Evolutionary conservation across 2,329 filamentous ascomycete genomes (phyloP), one percentile per base, ranked within the genome.

Genomic region (Onygenales sp.): DNA sequence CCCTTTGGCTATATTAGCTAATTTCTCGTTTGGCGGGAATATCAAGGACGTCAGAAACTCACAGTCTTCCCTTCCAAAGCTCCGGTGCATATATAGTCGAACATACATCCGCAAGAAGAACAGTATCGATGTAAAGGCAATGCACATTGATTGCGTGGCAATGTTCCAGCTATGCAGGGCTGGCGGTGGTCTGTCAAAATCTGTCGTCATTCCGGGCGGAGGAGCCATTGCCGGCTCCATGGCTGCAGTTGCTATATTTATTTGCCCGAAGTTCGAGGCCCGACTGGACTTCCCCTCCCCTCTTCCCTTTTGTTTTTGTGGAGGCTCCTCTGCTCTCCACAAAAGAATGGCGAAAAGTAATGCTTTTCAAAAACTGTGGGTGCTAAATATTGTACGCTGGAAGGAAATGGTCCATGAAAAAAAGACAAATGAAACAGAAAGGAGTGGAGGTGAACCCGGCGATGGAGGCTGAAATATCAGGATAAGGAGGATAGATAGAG

Each of bases 31-130:
- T 32, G 6, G 21, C 21, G 21, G 21, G 21, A 17, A 17, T 8
- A 52, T 31, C 31, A 33, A 10, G 36, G 34, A 51, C 44, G 27
- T 40, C 43, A 13, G 43, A 13, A 43, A 60, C 63, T 56, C 51
- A 65, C 63, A 63, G 42, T 65, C 63, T 42, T 65, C 62, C 44
- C 57, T 61, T 3, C 51, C 53, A 17, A 61, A 61, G 7, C 62
- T 60, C 32, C 58, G 57, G 21, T 62, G 55, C 27, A 65, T 56
- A 31, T 56, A 59, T 2, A 56, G 11, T n/a, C 62, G 57, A 8
- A 62, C 60, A 43, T 61, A 66, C 42, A 58, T 54, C 7, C 63
- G 58, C 13, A 65, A 32, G 1, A 42, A 51, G 37, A 64, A 65
- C 54, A 63, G 65, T 4, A 61, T 11, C 3, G 60, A 61, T 58